Evolutionary conservation across 257 asterid species (phyloP).

Genomic region (Parsonsia alboflavescens): DNA sequence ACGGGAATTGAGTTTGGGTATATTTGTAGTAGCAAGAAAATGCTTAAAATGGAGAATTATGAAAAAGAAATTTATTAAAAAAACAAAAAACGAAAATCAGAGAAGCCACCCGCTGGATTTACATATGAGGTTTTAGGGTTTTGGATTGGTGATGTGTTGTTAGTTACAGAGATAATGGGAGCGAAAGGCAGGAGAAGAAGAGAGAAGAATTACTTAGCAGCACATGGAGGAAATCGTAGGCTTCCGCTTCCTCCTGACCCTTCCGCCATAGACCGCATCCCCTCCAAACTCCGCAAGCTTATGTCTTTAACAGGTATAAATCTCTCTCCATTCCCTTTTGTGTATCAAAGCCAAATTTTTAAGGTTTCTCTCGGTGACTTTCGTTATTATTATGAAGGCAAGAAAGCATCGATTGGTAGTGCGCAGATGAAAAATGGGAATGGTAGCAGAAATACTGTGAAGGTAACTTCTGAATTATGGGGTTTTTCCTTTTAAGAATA

Average conservation of each 20-base stretch:
- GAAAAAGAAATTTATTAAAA: background rate
- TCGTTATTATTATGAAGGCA: constrained; percentile 16
- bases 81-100: background rate
- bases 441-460: constrained; percentile 25
- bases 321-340: background rate
- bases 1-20: background rate
- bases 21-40: background rate
- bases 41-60: background rate
- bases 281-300: constrained; percentile 71
- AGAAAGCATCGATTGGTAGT: constrained; percentile 19
- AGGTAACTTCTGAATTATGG: constrained; percentile 25
- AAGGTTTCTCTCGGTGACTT: background rate
- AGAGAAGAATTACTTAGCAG: constrained; percentile 73
- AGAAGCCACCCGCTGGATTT: background rate
- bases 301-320: constrained; percentile 50
- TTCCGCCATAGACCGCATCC: constrained; percentile 61
- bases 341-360: background rate
- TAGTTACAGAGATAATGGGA: constrained; percentile 35
- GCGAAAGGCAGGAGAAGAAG: constrained; percentile 80
- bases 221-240: constrained; percentile 57
- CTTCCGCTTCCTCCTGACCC: constrained; percentile 84
- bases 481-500: background rate
- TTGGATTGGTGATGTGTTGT: background rate
- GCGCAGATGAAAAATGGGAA: constrained; percentile 22
- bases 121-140: constrained; percentile 6